Evolutionary conservation across 345 rosid species (phyloP).

Genomic region (Limnanthes douglasii): DNA sequence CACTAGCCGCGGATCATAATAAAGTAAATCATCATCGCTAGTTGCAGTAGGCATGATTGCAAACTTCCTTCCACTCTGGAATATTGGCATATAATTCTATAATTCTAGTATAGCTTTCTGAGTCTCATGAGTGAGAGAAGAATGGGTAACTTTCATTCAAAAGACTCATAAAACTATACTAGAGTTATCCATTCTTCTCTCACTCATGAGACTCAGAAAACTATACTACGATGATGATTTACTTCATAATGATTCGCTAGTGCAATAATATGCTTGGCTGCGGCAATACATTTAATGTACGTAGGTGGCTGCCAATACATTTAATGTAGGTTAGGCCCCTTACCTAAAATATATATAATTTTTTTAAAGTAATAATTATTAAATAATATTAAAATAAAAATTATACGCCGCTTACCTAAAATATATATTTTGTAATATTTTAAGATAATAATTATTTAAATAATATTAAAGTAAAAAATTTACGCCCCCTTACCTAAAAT

Average conservation of each 20-base stretch:
- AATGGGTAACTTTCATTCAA: slow-evolving; percentile 65
- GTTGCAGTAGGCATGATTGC: slow-evolving; percentile 92
- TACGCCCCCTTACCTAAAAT: no score
- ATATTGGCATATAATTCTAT: slow-evolving; percentile 74
- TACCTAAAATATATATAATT: no score
- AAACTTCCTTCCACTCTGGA: slow-evolving; percentile 87
- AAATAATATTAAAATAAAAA: no score
- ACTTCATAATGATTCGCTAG: slow-evolving; percentile 80
- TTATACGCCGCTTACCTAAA: no score
- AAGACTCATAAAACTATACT: no score
- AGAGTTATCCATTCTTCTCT: slow-evolving; percentile 58
- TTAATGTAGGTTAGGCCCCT: slow-evolving; percentile 83
- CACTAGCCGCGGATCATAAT: slow-evolving; percentile 83
- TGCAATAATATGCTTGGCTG: slow-evolving; percentile 71
- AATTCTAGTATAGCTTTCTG: slow-evolving; percentile 85
- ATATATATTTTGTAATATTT: no score
- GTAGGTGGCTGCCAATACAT: slow-evolving; percentile 78
- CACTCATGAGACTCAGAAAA: slow-evolving; percentile 86
- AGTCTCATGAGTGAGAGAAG: slow-evolving; percentile 70
- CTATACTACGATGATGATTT: slow-evolving; percentile 60
- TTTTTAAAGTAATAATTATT: no score
- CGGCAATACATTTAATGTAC: no score
- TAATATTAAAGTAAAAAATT: no score
- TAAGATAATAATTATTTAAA: no score
- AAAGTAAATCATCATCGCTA: slow-evolving; percentile 64